Conservation (phyloP, 176 grass and related monocot species). For the Pontederia paniculata region DNA sequence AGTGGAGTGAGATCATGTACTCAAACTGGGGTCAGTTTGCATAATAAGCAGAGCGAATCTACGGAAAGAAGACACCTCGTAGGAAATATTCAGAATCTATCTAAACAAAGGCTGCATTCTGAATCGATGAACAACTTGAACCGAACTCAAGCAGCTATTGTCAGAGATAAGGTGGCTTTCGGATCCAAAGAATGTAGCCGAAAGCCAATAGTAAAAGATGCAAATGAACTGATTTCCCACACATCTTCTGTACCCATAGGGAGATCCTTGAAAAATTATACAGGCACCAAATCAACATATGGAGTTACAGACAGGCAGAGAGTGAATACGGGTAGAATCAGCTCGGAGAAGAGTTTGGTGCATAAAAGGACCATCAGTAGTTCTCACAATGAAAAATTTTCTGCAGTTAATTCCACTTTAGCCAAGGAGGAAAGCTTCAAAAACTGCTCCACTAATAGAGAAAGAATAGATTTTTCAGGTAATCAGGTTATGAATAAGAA, state of each 20-base stretch:
- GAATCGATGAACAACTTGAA: not conserved
- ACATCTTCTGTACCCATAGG: not conserved
- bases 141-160: not conserved
- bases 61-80: not conserved
- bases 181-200: not conserved
- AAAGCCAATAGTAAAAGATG: not conserved
- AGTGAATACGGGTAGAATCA: not conserved
- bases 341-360: not conserved
- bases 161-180: not conserved
- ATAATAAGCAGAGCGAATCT: not conserved
- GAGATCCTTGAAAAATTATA: not conserved
- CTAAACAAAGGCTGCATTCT: not conserved
- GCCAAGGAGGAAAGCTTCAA: not conserved
- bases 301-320: not conserved
- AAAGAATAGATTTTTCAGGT: not conserved
- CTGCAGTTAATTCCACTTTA: not conserved
- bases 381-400: not conserved
- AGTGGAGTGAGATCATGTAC: no score
- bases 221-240: not conserved
- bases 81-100: not conserved
- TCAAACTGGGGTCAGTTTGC: not conserved
- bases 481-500: not conserved
- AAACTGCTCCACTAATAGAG: not conserved
- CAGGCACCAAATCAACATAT: not conserved
- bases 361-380: not conserved